Conservation (phyloP, 331 rosid genomes). For the Acacia concinna region DNA sequence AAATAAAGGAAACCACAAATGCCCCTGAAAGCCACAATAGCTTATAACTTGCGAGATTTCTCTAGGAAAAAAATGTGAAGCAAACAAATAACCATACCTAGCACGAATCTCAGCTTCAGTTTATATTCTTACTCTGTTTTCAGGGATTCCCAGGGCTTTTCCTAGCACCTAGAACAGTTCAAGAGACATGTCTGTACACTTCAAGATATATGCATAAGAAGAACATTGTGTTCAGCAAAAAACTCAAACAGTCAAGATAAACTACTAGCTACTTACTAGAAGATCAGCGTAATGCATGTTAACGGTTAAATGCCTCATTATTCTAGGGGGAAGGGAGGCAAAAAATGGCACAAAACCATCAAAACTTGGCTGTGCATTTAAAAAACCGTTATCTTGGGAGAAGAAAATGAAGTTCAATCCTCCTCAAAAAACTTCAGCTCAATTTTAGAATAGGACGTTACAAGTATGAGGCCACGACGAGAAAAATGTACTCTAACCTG, state of each 20-base stretch:
- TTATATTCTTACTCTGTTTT: conserved; percentile 77
- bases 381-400: background rate
- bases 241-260: conserved; percentile 6
- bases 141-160: conserved; percentile 88
- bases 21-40: conserved; percentile 11
- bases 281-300: too few species aligned
- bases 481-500: conserved; percentile 53
- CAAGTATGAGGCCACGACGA: conserved; percentile 18
- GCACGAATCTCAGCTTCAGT: conserved; percentile 98
- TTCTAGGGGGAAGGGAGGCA: background rate
- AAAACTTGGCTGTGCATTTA: background rate
- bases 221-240: background rate
- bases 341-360: background rate
- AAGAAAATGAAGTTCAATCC: background rate
- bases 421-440: background rate
- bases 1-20: conserved; percentile 22
- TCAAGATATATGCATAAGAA: conserved; percentile 28
- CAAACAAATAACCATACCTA: conserved; percentile 52
- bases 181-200: conserved; percentile 16
- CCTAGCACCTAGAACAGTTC: conserved; percentile 69
- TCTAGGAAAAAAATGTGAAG: conserved; percentile 9
- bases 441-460: conserved; percentile 4
- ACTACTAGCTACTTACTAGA: background rate
- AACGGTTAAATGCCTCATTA: background rate
- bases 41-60: background rate